Conservation (phyloP, 768 basidiomycete species). For the Pholiota molesta region DNA sequence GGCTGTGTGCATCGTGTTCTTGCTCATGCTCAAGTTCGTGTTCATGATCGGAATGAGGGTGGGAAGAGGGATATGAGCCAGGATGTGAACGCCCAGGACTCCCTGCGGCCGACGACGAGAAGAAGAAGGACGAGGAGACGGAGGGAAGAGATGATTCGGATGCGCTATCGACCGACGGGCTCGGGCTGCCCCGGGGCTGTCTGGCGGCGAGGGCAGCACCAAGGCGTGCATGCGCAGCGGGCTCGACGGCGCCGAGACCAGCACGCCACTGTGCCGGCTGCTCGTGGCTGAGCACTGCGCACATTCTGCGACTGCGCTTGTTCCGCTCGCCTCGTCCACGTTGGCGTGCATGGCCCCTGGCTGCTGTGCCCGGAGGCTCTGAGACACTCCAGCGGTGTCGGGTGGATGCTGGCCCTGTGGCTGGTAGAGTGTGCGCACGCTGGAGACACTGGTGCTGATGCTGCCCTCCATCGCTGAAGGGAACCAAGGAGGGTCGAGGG, state of each 20-base stretch:
- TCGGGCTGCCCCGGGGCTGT: constrained; percentile 47
- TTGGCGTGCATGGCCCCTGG: background rate
- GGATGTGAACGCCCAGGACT: constrained; percentile 60
- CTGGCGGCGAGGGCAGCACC: constrained; percentile 56
- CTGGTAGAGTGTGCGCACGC: constrained; percentile 34
- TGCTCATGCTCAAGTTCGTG: constrained; percentile 21
- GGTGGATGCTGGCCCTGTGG: constrained; percentile 21
- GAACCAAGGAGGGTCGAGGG: background rate
- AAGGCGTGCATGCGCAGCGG: constrained; percentile 23
- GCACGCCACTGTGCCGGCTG: constrained; percentile 8
- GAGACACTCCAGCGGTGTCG: constrained; percentile 11
- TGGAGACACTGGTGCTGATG: constrained; percentile 42
- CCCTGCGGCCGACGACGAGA: constrained; percentile 66
- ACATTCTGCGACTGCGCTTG: background rate
- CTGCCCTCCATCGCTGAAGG: constrained; percentile 30
- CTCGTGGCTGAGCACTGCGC: constrained; percentile 9
- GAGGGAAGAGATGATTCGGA: constrained; percentile 67
- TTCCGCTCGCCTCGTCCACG: background rate
- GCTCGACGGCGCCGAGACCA: constrained; percentile 37
- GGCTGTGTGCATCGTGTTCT: constrained; percentile 5
- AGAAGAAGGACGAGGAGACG: constrained; percentile 76
- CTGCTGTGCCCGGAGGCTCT: constrained; percentile 9
- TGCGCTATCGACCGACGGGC: constrained; percentile 25
- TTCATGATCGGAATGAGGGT: constrained; percentile 34
- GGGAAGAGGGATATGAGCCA: constrained; percentile 37